Conservation (phyloP, 805 yeast species). For the Saitoella complicata region DNA sequence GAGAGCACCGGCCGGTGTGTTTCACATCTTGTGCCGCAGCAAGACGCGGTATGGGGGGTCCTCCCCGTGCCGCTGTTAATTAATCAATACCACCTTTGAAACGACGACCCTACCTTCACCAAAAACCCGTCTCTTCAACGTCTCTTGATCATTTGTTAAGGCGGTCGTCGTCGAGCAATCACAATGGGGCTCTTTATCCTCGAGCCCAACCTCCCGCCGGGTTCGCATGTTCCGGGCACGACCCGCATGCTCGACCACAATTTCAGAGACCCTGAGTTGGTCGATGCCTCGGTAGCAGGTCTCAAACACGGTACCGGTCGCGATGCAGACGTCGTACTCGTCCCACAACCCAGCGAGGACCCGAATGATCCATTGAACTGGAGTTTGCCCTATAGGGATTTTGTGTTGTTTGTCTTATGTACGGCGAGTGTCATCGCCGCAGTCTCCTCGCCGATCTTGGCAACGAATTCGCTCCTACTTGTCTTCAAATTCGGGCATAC, state of each 20-base stretch:
- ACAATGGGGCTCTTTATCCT: conserved; percentile 10
- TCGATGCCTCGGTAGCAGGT: not conserved
- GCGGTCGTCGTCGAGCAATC: not conserved
- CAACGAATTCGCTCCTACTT: conserved; percentile 9
- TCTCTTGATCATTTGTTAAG: not conserved
- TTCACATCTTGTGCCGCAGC: too few species aligned
- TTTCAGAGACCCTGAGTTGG: conserved; percentile 1
- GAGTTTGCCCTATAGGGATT: conserved; percentile 16
- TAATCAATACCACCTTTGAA: not conserved
- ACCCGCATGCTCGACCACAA: conserved; percentile 4
- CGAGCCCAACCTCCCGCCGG: conserved; percentile 5
- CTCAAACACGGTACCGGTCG: conserved; percentile 24
- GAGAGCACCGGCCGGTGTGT: too few species aligned
- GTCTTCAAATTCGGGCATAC: conserved; percentile 5
- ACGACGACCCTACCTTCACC: not conserved
- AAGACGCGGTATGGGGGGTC: too few species aligned
- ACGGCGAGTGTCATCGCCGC: conserved; percentile 10
- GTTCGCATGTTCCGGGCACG: conserved; percentile 10
- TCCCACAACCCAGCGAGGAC: conserved; percentile 50
- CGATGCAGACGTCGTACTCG: conserved; percentile 32
- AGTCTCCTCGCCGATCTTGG: conserved; percentile 9
- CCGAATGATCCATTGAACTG: conserved; percentile 59
- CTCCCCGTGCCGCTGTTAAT: not conserved
- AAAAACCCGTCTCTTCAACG: not conserved
- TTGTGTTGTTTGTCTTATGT: conserved; percentile 8